Conservation (phyloP, 768 basidiomycete species). For the Hydnomerulius pinastri region DNA sequence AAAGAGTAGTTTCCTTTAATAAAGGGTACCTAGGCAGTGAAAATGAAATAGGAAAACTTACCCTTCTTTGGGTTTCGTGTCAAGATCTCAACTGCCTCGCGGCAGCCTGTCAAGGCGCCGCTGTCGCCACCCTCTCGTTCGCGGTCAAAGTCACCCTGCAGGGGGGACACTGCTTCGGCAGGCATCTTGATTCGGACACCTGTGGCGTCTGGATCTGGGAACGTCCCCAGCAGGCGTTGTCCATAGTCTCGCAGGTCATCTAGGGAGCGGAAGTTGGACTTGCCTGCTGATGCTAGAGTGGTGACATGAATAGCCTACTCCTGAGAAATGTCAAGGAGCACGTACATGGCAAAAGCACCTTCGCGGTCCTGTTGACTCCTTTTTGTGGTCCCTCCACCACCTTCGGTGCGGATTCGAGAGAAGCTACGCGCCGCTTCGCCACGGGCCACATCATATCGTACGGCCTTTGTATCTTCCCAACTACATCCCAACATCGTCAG, state of each 20-base stretch:
- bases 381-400: conserved; percentile 25
- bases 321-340: conserved; percentile 3
- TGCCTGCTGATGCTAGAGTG: conserved; percentile 19
- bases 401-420: conserved; percentile 28
- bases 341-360: conserved; percentile 16
- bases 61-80: conserved; percentile 90
- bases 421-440: conserved; percentile 38
- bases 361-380: neutral
- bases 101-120: conserved; percentile 53
- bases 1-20: neutral
- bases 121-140: conserved; percentile 46
- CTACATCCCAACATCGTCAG: conserved; percentile 28
- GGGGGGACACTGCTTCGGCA: conserved; percentile 26
- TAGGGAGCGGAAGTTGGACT: conserved; percentile 30
- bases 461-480: conserved; percentile 55
- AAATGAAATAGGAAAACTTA: conserved; percentile 32
- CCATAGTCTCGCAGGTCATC: conserved; percentile 58
- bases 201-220: conserved; percentile 36
- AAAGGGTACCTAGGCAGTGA: neutral
- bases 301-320: too few species aligned
- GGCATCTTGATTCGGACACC: conserved; percentile 29
- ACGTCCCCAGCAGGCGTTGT: conserved; percentile 46
- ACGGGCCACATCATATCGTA: conserved; percentile 90
- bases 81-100: conserved; percentile 89
- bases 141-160: conserved; percentile 26